Conservation (phyloP, 495 filamentous ascomycete species). For the Neurospora terricola region DNA sequence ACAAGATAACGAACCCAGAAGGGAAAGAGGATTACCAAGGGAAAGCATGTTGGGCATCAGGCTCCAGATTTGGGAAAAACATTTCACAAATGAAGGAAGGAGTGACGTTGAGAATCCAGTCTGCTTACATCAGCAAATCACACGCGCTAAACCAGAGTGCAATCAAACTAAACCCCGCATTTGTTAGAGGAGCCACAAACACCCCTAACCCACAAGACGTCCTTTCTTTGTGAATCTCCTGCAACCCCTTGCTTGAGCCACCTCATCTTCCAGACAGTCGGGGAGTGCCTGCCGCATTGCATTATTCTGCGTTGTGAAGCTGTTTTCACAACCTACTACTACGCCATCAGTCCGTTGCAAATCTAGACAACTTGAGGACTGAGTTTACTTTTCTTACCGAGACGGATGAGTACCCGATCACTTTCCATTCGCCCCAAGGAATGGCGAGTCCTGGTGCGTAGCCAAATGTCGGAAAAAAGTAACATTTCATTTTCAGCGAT, state of each 20-base stretch:
- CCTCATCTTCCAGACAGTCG: not conserved
- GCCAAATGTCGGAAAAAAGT: no score
- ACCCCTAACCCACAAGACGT: not conserved
- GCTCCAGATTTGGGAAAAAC: not conserved
- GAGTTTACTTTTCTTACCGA: no score
- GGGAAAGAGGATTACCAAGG: not conserved
- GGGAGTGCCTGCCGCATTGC: not conserved
- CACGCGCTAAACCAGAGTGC: not conserved
- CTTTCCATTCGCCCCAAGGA: no score
- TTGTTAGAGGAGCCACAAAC: not conserved
- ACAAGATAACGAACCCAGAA: not conserved
- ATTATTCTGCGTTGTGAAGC: not conserved
- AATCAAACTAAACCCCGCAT: not conserved
- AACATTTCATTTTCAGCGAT: no score
- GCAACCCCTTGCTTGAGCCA: not conserved
- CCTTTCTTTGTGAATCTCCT: not conserved
- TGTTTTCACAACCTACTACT: no score
- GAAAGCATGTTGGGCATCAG: not conserved
- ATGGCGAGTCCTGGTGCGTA: no score
- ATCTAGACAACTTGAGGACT: no score
- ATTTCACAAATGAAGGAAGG: not conserved
- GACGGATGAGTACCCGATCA: no score
- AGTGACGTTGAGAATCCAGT: not conserved
- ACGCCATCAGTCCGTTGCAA: no score
- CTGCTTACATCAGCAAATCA: not conserved